Evolutionary conservation across 2,329 filamentous ascomycete genomes (phyloP).

Genomic region (Balansia obtecta): DNA sequence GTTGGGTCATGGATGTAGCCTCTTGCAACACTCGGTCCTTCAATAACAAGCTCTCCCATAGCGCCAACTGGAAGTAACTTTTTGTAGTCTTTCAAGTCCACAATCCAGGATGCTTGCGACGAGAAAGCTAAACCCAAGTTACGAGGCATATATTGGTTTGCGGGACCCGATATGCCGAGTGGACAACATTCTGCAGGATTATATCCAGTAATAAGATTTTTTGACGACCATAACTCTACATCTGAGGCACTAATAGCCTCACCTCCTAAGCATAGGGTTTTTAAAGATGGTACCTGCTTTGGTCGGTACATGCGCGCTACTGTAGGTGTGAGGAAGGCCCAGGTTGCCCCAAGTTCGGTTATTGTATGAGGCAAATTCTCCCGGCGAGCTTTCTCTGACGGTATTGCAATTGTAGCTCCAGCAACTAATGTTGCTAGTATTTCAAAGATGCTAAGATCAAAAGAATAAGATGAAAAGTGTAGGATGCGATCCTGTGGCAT

Average conservation of each 20-base stretch:
- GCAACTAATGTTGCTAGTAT: constrained; percentile 6
- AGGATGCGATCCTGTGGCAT: background rate
- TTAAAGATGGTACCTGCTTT: constrained; percentile 4
- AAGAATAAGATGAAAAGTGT: constrained; percentile 10
- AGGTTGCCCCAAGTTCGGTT: constrained; percentile 3
- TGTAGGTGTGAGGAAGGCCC: constrained; percentile 6
- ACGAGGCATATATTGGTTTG: constrained; percentile 2
- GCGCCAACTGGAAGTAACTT: background rate
- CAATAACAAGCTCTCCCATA: background rate
- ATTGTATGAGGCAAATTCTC: constrained; percentile 8
- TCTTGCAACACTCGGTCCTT: constrained; percentile 37
- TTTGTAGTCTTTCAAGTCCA: background rate
- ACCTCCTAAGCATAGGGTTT: constrained; percentile 12
- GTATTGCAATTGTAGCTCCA: constrained; percentile 10
- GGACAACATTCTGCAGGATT: constrained; percentile 19
- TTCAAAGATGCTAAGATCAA: constrained; percentile 9
- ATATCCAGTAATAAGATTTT: constrained; percentile 26
- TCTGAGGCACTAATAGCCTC: constrained; percentile 18
- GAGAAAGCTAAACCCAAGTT: constrained; percentile 1
- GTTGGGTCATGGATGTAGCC: constrained; percentile 40
- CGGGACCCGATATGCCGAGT: constrained; percentile 11
- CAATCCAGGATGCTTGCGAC: background rate
- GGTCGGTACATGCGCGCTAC: constrained; percentile 4
- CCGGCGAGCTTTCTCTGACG: constrained; percentile 8
- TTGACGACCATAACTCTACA: constrained; percentile 10